Evolutionary conservation across 371 early-diverging fungal genomes (phyloP).

Genomic region (Mucor circinelloides): DNA sequence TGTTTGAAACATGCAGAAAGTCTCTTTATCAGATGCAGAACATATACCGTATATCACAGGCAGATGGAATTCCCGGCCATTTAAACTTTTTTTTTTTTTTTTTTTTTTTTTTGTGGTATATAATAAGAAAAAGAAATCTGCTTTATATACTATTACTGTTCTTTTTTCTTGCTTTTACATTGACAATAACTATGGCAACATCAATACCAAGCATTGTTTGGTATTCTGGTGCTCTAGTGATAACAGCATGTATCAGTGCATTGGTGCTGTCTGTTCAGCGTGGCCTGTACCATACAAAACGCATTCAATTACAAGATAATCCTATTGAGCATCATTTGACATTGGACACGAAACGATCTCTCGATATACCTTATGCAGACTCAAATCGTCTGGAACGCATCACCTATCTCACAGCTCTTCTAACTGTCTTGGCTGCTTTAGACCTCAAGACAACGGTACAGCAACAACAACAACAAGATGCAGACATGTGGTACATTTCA

Average conservation of each 20-base stretch:
- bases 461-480: neutral
- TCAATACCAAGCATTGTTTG: constrained; percentile 2
- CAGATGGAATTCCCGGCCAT: neutral
- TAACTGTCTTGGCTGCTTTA: neutral
- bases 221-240: constrained; percentile 5
- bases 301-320: constrained; percentile 2
- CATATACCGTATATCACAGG: too few species aligned
- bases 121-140: neutral
- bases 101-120: neutral
- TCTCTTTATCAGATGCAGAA: neutral
- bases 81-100: neutral
- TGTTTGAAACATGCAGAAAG: neutral
- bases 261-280: constrained; percentile 20
- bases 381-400: constrained; percentile 22
- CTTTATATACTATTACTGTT: neutral
- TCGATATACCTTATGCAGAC: constrained; percentile 18
- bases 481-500: neutral
- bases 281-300: constrained; percentile 3
- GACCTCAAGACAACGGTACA: constrained; percentile 7
- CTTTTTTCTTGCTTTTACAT: neutral
- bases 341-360: constrained; percentile 7
- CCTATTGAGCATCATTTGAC: neutral
- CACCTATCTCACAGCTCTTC: constrained; percentile 9
- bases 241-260: constrained; percentile 15
- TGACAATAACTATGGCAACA: neutral